These are phyloP conservation scores for Aquilaria malaccensis DNA, from an alignment of 345 rosid species.

Conservation along the genomic window DNA sequence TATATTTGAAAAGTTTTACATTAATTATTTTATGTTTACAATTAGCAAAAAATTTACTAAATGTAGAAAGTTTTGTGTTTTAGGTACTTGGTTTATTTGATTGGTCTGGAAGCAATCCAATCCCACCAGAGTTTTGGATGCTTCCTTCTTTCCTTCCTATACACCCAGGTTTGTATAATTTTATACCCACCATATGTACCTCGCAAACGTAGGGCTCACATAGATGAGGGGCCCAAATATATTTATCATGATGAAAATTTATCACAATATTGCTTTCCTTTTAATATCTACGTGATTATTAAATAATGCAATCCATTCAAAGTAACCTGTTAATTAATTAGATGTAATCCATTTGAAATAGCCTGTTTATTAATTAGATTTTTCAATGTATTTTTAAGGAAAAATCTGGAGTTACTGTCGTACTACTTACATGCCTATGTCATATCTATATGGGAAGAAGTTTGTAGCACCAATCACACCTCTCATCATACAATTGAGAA, in stretches of 20 bases:
- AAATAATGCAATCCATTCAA: no score
- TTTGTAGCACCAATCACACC: constrained; percentile 22
- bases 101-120: constrained; percentile 30
- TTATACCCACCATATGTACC: not conserved
- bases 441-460: constrained; percentile 17
- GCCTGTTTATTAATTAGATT: no score
- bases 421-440: constrained; percentile 23
- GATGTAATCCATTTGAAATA: no score
- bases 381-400: constrained; percentile 9
- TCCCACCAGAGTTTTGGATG: constrained; percentile 36
- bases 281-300: no score
- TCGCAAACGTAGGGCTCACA: no score
- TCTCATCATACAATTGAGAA: constrained; percentile 20
- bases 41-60: not conserved
- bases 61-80: not conserved
- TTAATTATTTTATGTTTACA: not conserved
- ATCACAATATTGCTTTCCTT: no score
- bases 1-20: constrained; percentile 9
- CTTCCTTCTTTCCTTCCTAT: constrained; percentile 24
- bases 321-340: no score
- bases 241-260: no score
- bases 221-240: no score
- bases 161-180: constrained; percentile 20
- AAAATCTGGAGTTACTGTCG: constrained; percentile 28
- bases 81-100: constrained; percentile 31